phyloP scores from a whole-genome alignment of 1,284 basidiomycete species.

The Cryptococcus neoformans region DNA sequence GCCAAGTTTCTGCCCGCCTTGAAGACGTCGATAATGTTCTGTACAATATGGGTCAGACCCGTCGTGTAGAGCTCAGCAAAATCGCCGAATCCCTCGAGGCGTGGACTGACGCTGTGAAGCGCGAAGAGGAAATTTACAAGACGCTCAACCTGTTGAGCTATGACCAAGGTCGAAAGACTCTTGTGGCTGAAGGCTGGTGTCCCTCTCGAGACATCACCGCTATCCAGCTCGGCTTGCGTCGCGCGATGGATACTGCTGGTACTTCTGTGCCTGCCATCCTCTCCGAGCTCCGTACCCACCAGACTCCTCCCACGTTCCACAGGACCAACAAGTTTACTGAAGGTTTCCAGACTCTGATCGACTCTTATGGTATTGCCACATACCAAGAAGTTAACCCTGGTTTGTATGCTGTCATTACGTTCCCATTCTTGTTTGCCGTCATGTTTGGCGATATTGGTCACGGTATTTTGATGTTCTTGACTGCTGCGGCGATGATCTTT shows the following conservation, averaged over 20 bases:
- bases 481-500: constrained; percentile 79
- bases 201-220: constrained; percentile 83
- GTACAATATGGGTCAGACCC: constrained; percentile 82
- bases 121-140: constrained; percentile 95
- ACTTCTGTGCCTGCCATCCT: constrained; percentile 89
- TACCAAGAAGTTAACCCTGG: constrained; percentile 99
- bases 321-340: constrained; percentile 96
- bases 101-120: constrained; percentile 92
- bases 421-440: constrained; percentile 98
- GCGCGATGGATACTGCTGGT: constrained; percentile 94
- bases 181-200: constrained; percentile 98
- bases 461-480: constrained; percentile 75
- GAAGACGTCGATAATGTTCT: constrained; percentile 91
- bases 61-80: constrained; percentile 78
- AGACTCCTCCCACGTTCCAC: constrained; percentile 93
- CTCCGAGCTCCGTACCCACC: constrained; percentile 83
- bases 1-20: constrained; percentile 81
- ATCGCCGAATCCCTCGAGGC: constrained; percentile 82
- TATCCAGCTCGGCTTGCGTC: constrained; percentile 84
- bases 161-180: constrained; percentile 87
- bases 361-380: constrained; percentile 90
- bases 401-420: constrained; percentile 87
- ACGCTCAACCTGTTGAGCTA: constrained; percentile 93
- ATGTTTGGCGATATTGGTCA: constrained; percentile 99
- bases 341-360: constrained; percentile 97